These are phyloP conservation scores for Sanguinoderma infundibulare DNA, from an alignment of 1,284 basidiomycete species.

Conservation along the genomic window DNA sequence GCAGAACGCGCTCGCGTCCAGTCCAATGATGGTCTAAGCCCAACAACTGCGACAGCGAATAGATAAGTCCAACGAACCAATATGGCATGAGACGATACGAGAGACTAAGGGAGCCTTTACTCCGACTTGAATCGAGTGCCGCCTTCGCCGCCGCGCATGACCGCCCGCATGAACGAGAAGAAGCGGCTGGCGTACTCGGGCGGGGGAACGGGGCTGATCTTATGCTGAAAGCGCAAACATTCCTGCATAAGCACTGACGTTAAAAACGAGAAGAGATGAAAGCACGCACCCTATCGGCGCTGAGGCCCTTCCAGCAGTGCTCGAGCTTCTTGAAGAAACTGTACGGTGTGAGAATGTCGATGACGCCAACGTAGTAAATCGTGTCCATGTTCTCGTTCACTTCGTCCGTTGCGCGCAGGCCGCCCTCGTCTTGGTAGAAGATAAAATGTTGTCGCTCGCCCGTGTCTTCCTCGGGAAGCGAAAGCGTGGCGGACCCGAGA, in stretches of 20 bases:
- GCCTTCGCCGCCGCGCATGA: slow-evolving; percentile 84
- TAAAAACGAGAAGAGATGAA: not conserved
- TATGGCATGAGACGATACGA: not conserved
- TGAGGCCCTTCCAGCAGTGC: slow-evolving; percentile 91
- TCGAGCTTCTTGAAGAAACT: slow-evolving; percentile 81
- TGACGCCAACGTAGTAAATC: slow-evolving; percentile 95
- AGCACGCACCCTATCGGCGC: slow-evolving; percentile 78
- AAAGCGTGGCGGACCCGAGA: slow-evolving; percentile 61
- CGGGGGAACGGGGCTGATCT: slow-evolving; percentile 91
- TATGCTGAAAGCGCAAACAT: slow-evolving; percentile 61
- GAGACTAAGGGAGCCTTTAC: slow-evolving; percentile 19
- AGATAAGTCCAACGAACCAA: not conserved
- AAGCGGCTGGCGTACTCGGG: slow-evolving; percentile 87
- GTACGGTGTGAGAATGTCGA: slow-evolving; percentile 95
- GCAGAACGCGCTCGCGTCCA: slow-evolving; percentile 1
- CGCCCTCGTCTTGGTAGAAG: slow-evolving; percentile 98
- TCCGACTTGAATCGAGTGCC: slow-evolving; percentile 64
- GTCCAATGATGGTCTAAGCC: slow-evolving; percentile 18
- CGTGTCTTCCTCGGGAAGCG: slow-evolving; percentile 71
- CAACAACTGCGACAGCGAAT: not conserved
- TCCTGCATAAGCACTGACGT: slow-evolving; percentile 7
- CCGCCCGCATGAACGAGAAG: slow-evolving; percentile 84
- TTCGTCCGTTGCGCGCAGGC: slow-evolving; percentile 89
- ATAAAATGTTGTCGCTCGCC: slow-evolving; percentile 86
- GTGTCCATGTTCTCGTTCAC: slow-evolving; percentile 73